phyloP scores from a whole-genome alignment of 176 grass and related monocot species.

The Oryza punctata region DNA sequence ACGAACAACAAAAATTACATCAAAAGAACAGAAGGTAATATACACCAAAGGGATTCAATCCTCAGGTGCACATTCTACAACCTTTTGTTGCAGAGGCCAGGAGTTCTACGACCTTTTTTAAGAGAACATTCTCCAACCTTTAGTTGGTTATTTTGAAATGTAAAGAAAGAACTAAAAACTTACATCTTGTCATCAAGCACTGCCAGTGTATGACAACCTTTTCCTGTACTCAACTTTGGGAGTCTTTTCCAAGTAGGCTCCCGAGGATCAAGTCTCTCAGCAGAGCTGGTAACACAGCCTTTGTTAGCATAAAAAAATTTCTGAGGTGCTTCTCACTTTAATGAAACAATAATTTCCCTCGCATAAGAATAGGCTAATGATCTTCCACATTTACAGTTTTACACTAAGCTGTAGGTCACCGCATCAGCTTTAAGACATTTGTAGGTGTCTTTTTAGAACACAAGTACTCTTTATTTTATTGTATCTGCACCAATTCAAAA shows the following conservation, averaged over 20 bases:
- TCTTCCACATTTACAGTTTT: not conserved
- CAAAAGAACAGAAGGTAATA: not conserved
- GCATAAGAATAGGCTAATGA: not conserved
- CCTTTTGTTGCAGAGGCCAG: not conserved
- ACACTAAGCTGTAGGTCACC: not conserved
- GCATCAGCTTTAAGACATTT: not conserved
- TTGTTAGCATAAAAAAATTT: conserved; percentile 10
- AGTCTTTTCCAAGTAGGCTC: conserved; percentile 71
- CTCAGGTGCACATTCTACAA: not conserved
- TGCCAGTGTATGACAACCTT: conserved; percentile 67
- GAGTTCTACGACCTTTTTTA: not conserved
- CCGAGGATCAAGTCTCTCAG: conserved; percentile 81
- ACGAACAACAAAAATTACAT: not conserved
- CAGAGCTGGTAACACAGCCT: conserved; percentile 55
- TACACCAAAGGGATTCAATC: not conserved
- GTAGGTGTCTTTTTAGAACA: not conserved
- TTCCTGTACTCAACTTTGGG: conserved; percentile 69
- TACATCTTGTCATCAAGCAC: conserved; percentile 75
- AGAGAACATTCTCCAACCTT: not conserved
- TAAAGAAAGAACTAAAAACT: conserved; percentile 23
- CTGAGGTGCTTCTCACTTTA: not conserved
- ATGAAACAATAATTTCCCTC: not conserved
- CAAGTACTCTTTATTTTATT: not conserved
- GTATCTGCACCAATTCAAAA: conserved; percentile 10
- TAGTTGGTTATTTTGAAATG: not conserved